Conservation (phyloP, 495 filamentous ascomycete genomes). For the Hypoxylon cercidicola region DNA sequence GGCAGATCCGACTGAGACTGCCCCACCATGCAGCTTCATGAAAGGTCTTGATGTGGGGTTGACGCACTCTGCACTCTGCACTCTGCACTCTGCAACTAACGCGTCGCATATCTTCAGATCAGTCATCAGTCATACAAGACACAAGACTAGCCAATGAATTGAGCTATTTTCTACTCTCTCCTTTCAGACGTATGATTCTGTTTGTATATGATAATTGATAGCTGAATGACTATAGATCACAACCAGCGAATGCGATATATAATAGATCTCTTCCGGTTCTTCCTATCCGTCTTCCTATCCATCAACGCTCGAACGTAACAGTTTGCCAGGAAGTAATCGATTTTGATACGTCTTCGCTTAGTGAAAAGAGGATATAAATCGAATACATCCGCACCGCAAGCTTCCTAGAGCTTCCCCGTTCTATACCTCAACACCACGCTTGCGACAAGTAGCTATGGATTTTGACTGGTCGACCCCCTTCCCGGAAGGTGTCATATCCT, state of each 20-base stretch:
- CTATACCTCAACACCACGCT: not conserved
- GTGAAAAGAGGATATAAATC: no score
- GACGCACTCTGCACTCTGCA: conserved; percentile 29
- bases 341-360: no score
- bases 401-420: no score
- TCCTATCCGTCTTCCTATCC: no score
- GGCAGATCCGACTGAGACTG: conserved; percentile 30
- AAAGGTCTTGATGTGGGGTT: conserved; percentile 29
- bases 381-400: no score
- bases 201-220: conserved; percentile 2
- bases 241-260: not conserved
- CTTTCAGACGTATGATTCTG: not conserved
- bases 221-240: not conserved
- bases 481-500: conserved; percentile 81
- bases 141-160: conserved; percentile 39
- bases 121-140: conserved; percentile 1
- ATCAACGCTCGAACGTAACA: no score
- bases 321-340: no score
- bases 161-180: conserved; percentile 31
- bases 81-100: conserved; percentile 29
- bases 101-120: conserved; percentile 19
- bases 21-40: not conserved
- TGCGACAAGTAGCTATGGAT: no score
- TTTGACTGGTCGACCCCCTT: conserved; percentile 67
- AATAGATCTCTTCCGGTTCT: no score